Evolutionary conservation across 2,329 filamentous ascomycete species (phyloP), one percentile per base, ranked within the genome.

Genomic region (Huntiella abstrusa): DNA sequence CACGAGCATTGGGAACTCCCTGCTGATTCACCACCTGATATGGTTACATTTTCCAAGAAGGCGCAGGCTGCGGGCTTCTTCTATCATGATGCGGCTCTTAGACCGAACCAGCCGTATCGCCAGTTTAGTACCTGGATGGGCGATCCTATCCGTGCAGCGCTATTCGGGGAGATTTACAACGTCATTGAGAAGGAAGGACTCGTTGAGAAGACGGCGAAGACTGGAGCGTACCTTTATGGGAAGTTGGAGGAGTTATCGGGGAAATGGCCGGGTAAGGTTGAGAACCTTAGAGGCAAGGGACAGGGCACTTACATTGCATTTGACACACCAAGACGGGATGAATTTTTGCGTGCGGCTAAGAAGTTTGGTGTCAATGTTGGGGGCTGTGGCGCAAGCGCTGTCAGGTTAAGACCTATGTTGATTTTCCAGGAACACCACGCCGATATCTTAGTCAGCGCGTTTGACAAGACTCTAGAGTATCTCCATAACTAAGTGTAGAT

Each of bases 291-390:
- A 56, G 87, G 86, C 46, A 83, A 92, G 67, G 81, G 80, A 22
- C 80, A 83, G 65, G 86, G 86, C 54, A 94, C 87, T 7, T 94
- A 93, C 61, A 84, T 95, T 58, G 86, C 87, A 43, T 95, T 86
- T 69, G 87, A 95, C 62, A 82, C 73, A 58, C 83, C 83, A 47
- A 68, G 75, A 55, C 71, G 86, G 49, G 85, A 94, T 58, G 74
- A 80, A 58, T 81, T 94, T 64, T 62, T 94, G 52, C 73, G 65
- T 61, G 78, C 74, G 65, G 83, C 81, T 52, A 94, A 93, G 77
- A 66, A 63, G 5, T 67, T 83, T 32, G 86, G 86, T 51, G 65
- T 94, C 59, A 94, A 94, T 65, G 83, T 94, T 59, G 87, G 86
- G 51, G 86, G 86, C 44, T 80, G 77, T 54, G 87, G 87, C 11